Evolutionary conservation across 305 asterid genomes (phyloP), one percentile per base, ranked within the genome.

Genomic region (Rubia peregrina): DNA sequence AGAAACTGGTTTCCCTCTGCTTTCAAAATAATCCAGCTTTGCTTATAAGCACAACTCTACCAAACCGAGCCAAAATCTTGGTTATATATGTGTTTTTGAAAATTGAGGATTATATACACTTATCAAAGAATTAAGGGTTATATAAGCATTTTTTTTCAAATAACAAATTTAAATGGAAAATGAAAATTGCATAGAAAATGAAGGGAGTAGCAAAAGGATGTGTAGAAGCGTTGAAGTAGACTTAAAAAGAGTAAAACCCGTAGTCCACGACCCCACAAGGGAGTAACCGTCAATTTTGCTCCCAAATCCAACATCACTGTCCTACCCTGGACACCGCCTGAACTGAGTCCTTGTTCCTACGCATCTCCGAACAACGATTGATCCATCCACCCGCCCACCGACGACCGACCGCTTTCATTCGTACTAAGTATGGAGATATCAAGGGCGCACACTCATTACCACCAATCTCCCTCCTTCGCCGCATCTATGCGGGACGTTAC

Each of bases 401-500:
- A 33, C 38, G 2, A n/a, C n/a, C 33, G 33, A 30, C 33, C 33
- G 38, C 38, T 4, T 2, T 33, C 55, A 14, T 48, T 48, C 55
- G 1, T 42, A 7, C 46, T 4, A 2, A 33, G 38, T 48, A 48
- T 57, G 74, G 74, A 59, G 59, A 44, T 53, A 26, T 26, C 67
- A 44, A 71, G 41, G 24, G 61, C 46, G 2, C 41, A 44, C 59
- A 12, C 61, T 43, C 30, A 42, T 48, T 71, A 61, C 48, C 68
- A 59, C 1, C 74, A 61, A 44, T 71, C 68, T 1, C 74, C 68
- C 26, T 71, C 74, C 46, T 61, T 62, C 33, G 66, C 61, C 49
- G 41, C 68, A 42, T 71, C 74, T 6, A 60, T 71, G 68, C 61
- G 74, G 43, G 74, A 71, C 33, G 74, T 71, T 57, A 42, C 74